Evolutionary conservation across 129 eudicot species (phyloP).

Genomic region (Flaveria brownii): DNA sequence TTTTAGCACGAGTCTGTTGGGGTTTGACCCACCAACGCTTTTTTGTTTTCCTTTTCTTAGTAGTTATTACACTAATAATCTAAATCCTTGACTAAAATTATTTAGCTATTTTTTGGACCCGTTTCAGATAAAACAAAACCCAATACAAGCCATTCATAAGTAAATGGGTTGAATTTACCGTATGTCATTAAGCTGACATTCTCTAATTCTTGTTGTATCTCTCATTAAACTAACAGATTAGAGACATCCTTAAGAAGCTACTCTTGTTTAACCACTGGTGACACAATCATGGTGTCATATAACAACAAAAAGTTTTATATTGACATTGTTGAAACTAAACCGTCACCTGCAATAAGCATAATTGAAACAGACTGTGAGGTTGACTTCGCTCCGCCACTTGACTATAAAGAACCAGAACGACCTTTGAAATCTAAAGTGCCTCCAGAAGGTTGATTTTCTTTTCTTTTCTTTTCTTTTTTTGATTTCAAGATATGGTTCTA

Average conservation of each 20-base stretch:
- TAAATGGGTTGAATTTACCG: neutral
- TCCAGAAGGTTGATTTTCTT: slow-evolving; percentile 46
- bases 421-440: slow-evolving; percentile 31
- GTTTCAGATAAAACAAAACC: neutral
- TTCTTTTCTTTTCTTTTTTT: neutral
- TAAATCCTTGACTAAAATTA: neutral
- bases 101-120: neutral
- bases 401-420: slow-evolving; percentile 74
- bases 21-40: neutral
- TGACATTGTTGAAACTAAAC: slow-evolving; percentile 72
- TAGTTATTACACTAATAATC: neutral
- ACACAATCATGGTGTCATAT: slow-evolving; percentile 74
- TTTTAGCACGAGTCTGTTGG: neutral
- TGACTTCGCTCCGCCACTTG: slow-evolving; percentile 85
- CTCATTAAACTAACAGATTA: slow-evolving; percentile 44
- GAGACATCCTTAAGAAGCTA: slow-evolving; percentile 70
- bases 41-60: neutral
- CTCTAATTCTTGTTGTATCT: slow-evolving; percentile 4
- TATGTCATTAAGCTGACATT: neutral
- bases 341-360: slow-evolving; percentile 63
- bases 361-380: slow-evolving; percentile 88
- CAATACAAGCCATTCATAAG: neutral
- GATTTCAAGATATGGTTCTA: slow-evolving; percentile 1
- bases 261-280: slow-evolving; percentile 80
- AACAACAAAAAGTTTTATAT: slow-evolving; percentile 82